Evolutionary conservation across 1,284 basidiomycete species (phyloP).

Genomic region (Omphalotus olearius): DNA sequence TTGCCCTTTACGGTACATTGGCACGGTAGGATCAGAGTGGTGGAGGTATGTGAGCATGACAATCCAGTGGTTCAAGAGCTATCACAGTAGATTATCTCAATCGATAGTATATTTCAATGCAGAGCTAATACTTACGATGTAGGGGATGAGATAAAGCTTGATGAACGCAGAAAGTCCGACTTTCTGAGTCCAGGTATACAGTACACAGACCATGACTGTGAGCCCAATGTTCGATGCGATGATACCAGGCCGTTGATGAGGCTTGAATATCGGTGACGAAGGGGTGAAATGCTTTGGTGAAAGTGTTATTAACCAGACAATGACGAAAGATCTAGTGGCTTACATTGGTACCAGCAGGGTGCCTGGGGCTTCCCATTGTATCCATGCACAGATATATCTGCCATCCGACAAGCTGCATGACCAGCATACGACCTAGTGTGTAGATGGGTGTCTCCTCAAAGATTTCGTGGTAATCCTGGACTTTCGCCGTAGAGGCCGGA

Average conservation of each 20-base stretch:
- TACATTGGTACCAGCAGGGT: constrained; percentile 37
- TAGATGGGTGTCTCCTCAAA: constrained; percentile 59
- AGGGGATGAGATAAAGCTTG: constrained; percentile 34
- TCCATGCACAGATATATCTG: constrained; percentile 57
- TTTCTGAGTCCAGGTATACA: constrained; percentile 23
- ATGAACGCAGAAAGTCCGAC: constrained; percentile 25
- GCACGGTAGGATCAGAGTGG: constrained; percentile 45
- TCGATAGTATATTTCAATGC: constrained; percentile 1
- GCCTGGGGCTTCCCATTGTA: constrained; percentile 36
- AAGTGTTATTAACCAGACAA: no score
- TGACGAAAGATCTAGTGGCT: constrained; percentile 17
- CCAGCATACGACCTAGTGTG: constrained; percentile 47
- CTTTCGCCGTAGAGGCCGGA: constrained; percentile 26
- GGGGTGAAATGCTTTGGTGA: constrained; percentile 47
- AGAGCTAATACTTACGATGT: constrained; percentile 32
- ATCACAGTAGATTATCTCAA: no score
- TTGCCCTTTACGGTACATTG: constrained; percentile 52
- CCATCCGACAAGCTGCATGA: constrained; percentile 76
- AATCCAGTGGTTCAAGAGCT: constrained; percentile 26
- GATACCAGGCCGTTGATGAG: constrained; percentile 46
- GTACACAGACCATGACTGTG: constrained; percentile 38
- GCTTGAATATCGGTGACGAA: constrained; percentile 33
- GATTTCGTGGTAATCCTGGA: constrained; percentile 47
- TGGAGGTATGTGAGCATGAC: constrained; percentile 55
- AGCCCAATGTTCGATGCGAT: constrained; percentile 55